Conservation (phyloP, 768 basidiomycete species). For the Hygrocybe coccinea region DNA sequence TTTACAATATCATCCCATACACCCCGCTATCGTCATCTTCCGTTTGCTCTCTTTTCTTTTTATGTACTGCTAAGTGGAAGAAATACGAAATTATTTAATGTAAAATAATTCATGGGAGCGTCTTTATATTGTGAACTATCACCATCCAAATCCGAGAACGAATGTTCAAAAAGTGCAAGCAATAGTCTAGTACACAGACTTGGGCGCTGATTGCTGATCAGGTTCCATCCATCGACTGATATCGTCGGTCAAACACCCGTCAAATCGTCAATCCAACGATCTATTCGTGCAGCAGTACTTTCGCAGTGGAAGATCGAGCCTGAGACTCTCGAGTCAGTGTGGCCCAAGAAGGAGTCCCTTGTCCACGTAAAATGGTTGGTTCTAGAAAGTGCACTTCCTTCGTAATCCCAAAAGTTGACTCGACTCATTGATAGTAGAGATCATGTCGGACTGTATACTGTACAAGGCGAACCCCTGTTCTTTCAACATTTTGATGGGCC, state of each 20-base stretch:
- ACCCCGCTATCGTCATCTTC: conserved; percentile 14
- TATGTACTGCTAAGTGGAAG: conserved; percentile 37
- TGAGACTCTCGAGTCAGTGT: conserved; percentile 82
- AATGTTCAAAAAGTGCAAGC: conserved; percentile 73
- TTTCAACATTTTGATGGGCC: conserved; percentile 98
- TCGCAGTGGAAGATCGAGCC: conserved; percentile 79
- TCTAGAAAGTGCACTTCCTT: conserved; percentile 1
- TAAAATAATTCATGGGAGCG: neutral
- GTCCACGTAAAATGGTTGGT: conserved; percentile 91
- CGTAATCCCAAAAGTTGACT: neutral
- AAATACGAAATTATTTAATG: conserved; percentile 5
- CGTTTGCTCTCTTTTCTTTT: conserved; percentile 22
- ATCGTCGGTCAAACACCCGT: conserved; percentile 86
- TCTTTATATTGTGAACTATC: neutral
- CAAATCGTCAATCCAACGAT: conserved; percentile 89
- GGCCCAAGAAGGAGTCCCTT: conserved; percentile 98
- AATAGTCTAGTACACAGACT: conserved; percentile 4
- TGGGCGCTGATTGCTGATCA: conserved; percentile 23
- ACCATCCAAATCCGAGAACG: neutral
- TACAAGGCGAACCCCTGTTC: conserved; percentile 82
- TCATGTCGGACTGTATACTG: conserved; percentile 87
- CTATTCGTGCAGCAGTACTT: conserved; percentile 74
- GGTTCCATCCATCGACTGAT: conserved; percentile 72
- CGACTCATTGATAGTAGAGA: conserved; percentile 70
- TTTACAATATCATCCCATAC: neutral